Evolutionary conservation across 2,329 filamentous ascomycete genomes (phyloP).

Genomic region (Gnomoniopsis sp.): DNA sequence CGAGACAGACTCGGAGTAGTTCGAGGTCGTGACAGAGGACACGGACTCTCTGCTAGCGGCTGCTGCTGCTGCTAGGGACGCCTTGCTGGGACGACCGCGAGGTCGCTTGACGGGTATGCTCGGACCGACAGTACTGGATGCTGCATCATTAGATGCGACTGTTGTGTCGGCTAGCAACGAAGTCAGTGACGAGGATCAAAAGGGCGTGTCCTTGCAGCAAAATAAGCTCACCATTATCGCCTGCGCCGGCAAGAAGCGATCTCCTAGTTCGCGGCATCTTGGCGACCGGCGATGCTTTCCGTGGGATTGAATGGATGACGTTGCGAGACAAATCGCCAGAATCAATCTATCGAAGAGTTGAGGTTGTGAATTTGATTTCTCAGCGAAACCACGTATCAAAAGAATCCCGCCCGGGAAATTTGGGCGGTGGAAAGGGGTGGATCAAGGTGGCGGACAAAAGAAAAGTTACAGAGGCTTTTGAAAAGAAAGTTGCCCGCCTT

Average conservation of each 20-base stretch:
- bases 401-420: neutral
- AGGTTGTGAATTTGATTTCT: neutral
- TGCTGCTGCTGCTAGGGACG: constrained; percentile 8
- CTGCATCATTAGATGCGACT: neutral
- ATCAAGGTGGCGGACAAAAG: neutral
- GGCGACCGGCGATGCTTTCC: neutral
- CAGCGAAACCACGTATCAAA: neutral
- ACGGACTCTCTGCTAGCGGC: constrained; percentile 27
- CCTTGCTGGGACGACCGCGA: constrained; percentile 28
- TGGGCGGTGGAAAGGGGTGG: neutral
- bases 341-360: neutral
- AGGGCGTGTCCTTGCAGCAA: neutral
- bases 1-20: constrained; percentile 26
- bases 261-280: constrained; percentile 15
- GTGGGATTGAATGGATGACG: neutral
- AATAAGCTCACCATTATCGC: constrained; percentile 3
- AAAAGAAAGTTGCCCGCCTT: neutral
- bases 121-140: neutral
- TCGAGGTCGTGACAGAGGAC: constrained; percentile 33
- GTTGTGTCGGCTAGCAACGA: constrained; percentile 1
- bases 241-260: neutral
- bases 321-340: neutral
- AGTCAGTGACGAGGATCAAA: neutral
- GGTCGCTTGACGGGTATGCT: constrained; percentile 21
- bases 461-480: neutral